Base-by-base conservation (phyloP, 371 early-diverging fungal species). In the Cokeromyces recurvatus region DNA sequence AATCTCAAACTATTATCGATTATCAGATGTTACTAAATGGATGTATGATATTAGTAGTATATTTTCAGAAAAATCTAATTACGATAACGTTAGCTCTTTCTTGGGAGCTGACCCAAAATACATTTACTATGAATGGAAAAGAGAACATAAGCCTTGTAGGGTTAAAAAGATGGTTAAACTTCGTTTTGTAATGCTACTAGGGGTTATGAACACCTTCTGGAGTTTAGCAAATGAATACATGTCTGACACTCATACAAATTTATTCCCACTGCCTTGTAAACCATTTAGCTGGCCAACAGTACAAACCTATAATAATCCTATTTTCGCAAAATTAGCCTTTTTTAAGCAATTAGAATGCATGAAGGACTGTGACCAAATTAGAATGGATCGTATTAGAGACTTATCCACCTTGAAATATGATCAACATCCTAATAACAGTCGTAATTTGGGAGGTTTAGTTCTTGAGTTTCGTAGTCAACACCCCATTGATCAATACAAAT, bases 311-410 rank as follows among this genome's bases (percentile, higher is more conserved):
- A 29, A 40, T 14, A 50, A 62, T 16, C 35, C 48, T 1, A 38
- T 50, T 10, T 38, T 72, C 17, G 64, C 61, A 4, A 64, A 62
- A 22, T 43, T 73, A 9, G 48, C 55, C 5, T 66, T 66, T 22
- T 72, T 72, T 29, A 68, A 66, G 24, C 61, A 61, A 21, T 29
- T 66, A 10, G 73, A 73, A 46, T 51, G 57, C 15, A 38, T 67
- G 10, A 46, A 55, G 2, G 29, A 46, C 2, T 66, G 61, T 46
- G 62, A 66, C 8, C 51, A 50, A 32, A 22, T 51, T 1, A 52
- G 69, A 15, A 38, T 43, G 23, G 49, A 50, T 19, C 52, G 70
- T 31, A 42, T 64, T 16, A 40, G 42, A 31, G 73, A 67, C 29
- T 43, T 69, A 12, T 36, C 34, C 1, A 48, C 38, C 2, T 34